Base-by-base conservation (phyloP, 345 rosid species). In the Ailanthus altissimus region DNA sequence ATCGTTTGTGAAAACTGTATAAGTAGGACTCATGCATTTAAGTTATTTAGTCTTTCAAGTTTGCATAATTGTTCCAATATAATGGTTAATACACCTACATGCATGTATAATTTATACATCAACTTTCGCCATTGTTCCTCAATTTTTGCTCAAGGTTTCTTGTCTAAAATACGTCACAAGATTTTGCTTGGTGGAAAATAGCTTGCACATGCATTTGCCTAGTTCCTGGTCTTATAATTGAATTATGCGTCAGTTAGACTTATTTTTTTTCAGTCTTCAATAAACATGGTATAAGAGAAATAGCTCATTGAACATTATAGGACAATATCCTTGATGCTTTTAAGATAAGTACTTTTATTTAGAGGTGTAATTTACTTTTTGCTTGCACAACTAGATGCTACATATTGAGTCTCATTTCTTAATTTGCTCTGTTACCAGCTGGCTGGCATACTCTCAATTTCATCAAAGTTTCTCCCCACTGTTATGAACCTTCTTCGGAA, bases 391-490 rank as follows among this genome's bases (percentile, higher is more conserved):
- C 36, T 25, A 56, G 36, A 42, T 15, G 49, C 20, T 13, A 5
- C 21, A 77, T 57, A 16, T 20, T n/a, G 45, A 40, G 53, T 67
- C 71, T 59, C 14, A 46, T 58, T 66, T 75, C 56, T 36, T 70
- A 53, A 58, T 72, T 72, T 75, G 42, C 25, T 75, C 43, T 70
- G 62, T 23, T 77, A 20, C 58, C 87, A 92, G 97, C 76, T 90
- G 72, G 85, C 93, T 76, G 94, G 92, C 58, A 72, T 90, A 23
- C 81, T 90, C 57, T 86, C 94, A 21, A 78, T 90, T 45, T 85
- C 90, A 0, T 87, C 93, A 38, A 88, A 74, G 86, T 84, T 90
- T 65, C 89, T 92, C 78, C 97, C 97, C 50, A 88, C 93, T 0
- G 67, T 90, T 26, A 85, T 90, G 93, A 88, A 89, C 83, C 88